phyloP scores from a whole-genome alignment of 2,329 filamentous ascomycete species.

The Nemania sp. region DNA sequence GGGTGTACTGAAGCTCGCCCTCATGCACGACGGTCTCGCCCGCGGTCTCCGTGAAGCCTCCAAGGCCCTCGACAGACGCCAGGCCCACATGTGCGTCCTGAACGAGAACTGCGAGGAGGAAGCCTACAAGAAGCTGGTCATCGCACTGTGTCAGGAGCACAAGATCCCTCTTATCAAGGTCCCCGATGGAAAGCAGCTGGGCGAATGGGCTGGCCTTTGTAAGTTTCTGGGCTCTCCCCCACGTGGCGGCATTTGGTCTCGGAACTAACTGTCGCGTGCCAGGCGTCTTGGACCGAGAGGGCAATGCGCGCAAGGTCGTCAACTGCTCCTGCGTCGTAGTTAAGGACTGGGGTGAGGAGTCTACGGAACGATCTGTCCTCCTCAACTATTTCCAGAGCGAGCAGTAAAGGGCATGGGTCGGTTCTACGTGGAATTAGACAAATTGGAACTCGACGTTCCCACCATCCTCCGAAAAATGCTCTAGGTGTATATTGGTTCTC shows the following conservation, averaged over 20 bases:
- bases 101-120: conserved; percentile 99
- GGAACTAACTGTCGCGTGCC: conserved; percentile 39
- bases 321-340: conserved; percentile 99
- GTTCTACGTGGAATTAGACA: conserved; percentile 40
- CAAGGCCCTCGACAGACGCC: conserved; percentile 97
- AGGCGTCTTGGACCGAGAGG: conserved; percentile 99
- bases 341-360: conserved; percentile 99
- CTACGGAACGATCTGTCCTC: conserved; percentile 96
- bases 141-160: conserved; percentile 98
- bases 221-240: conserved; percentile 53
- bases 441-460: conserved; percentile 32
- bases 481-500: conserved; percentile 48
- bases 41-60: conserved; percentile 97
- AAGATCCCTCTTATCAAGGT: conserved; percentile 99
- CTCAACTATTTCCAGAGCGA: conserved; percentile 99
- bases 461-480: conserved; percentile 35
- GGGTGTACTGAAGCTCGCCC: conserved; percentile 96
- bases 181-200: conserved; percentile 98
- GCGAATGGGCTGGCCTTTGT: conserved; percentile 99
- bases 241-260: not conserved
- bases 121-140: conserved; percentile 99
- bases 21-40: conserved; percentile 99
- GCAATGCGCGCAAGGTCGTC: conserved; percentile 99
- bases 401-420: conserved; percentile 56
- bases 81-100: conserved; percentile 99